Base-by-base conservation (phyloP, 768 basidiomycete species). In the Suillus paluster region DNA sequence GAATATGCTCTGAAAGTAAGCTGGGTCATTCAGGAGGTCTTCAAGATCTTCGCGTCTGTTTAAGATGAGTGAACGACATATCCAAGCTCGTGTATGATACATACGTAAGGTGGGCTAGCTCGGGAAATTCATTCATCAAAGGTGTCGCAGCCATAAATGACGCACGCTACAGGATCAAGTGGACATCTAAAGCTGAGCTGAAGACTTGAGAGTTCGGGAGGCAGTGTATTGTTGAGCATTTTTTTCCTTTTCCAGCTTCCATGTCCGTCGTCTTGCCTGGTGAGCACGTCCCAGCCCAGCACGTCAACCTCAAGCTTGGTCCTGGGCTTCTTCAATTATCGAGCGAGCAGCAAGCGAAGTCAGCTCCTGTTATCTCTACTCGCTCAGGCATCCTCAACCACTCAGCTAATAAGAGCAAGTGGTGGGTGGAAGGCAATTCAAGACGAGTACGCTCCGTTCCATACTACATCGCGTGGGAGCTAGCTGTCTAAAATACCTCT, bases 361-460 rank as follows among this genome's bases (percentile, higher is more conserved):
- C 61, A 30, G 63, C 62, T n/a, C 58, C 72, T n/a, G 72, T 82
- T 60, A 75, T 83, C 49, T 82, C 89, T 7, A 92, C 91, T 2
- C 86, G 87, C 54, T 87, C 91, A 30, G 93, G 93, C 0, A 76
- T 81, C 25, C 78, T 94, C 39, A 80, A 87, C 59, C 89, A 89
- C 68, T 88, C 89, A 19, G 72, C 83, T 23, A 93, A 92, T 71
- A 81, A 85, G 58, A 89, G 86, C 67, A 88, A 86, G 73, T 91
- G 91, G 84, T 98, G 94, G 94, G 82, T 98, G 10, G 96, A 99
- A 67, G 83, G 84, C 61, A 93, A 92, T 70, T 87, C 91, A 44
- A 83, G 88, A 70, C 87, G 96, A 69, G 96, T 97, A 30, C 30
- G 68, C n/a, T n/a, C n/a, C 71, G 92, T 63, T 17, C 9, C n/a